Base-by-base conservation (phyloP, 768 basidiomycete genomes). In the Auricularia cornea region DNA sequence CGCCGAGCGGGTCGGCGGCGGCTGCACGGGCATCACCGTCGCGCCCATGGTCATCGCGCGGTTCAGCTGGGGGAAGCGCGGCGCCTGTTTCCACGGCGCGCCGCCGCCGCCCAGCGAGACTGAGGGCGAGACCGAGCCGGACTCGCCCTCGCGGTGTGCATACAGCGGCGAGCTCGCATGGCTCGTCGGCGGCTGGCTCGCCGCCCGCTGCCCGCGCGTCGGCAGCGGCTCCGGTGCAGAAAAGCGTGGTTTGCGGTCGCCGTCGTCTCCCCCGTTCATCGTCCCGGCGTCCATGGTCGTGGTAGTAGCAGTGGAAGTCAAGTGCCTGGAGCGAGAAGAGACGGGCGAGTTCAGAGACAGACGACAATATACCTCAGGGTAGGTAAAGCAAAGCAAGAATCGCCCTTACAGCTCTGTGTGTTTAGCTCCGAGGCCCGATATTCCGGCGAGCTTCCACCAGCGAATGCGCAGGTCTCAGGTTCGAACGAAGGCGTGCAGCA, bases 141-240 rank as follows among this genome's bases (percentile, higher is more conserved):
- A 79, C 30, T 78, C 78, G 56, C 48, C 60, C 6, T 88, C 87
- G 69, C 89, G 87, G 71, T 84, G 85, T 1, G 86, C 81, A 52
- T 87, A 86, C 64, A 87, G 77, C 74, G 87, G 54, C 54, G 54
- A 29, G 23, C 16, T 14, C 23, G 23, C 26, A 26, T 57, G 54
- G 28, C 26, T 74, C 65, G 81, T 81, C 3, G 87, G 86, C 8
- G 88, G 88, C 69, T 90, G 88, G 71, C 84, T 86, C 1, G 87
- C 81, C 51, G 88, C 87, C 64, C 88, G 78, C 74, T 88, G 23
- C 14, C 18, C 16, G 23, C 23, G 44, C 44, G 44, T 48, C 44
- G 44, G 44, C 44, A 20, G 44, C 44, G 23, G 44, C 44, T 18
- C 44, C 44, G 16, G 44, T 18, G 44, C 16, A 48, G 44, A 48